Conservation (phyloP, 495 filamentous ascomycete genomes). For the Aspergillus nidulans region DNA sequence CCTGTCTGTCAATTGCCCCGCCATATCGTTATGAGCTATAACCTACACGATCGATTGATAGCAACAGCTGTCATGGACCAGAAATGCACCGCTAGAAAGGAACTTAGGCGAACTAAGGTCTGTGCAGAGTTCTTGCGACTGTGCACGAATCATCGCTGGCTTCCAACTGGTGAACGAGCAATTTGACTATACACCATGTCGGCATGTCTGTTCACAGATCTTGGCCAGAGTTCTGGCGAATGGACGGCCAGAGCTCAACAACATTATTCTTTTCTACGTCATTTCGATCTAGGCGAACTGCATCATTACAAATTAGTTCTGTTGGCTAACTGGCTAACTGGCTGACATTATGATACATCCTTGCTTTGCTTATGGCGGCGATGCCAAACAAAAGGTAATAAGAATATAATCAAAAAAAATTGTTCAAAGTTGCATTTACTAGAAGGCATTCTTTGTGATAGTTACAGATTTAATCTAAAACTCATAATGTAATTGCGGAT, state of each 20-base stretch:
- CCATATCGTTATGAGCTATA: constrained; percentile 36
- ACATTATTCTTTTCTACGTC: constrained; percentile 51
- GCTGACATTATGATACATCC: constrained; percentile 39
- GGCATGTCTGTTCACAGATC: constrained; percentile 26
- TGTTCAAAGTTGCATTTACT: no score
- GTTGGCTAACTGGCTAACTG: constrained; percentile 42
- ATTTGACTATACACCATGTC: constrained; percentile 28
- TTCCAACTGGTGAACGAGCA: constrained; percentile 19
- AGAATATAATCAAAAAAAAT: no score
- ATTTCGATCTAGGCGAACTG: constrained; percentile 43
- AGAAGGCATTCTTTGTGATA: no score
- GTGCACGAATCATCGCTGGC: constrained; percentile 30
- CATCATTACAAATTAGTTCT: constrained; percentile 49
- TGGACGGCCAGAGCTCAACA: constrained; percentile 52
- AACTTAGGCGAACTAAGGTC: constrained; percentile 22
- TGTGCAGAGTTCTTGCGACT: constrained; percentile 23
- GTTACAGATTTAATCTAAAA: no score
- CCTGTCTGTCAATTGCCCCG: constrained; percentile 34
- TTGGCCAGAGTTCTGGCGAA: constrained; percentile 32
- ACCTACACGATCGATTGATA: constrained; percentile 8
- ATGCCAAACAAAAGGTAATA: constrained; percentile 27
- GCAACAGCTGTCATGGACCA: constrained; percentile 27
- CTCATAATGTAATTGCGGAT: constrained; percentile 16
- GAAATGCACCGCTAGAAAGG: constrained; percentile 29
- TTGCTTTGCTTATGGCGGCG: constrained; percentile 45